Conservation (phyloP, 192 early-diverging fungal species). For the Geosiphon pyriformis region DNA sequence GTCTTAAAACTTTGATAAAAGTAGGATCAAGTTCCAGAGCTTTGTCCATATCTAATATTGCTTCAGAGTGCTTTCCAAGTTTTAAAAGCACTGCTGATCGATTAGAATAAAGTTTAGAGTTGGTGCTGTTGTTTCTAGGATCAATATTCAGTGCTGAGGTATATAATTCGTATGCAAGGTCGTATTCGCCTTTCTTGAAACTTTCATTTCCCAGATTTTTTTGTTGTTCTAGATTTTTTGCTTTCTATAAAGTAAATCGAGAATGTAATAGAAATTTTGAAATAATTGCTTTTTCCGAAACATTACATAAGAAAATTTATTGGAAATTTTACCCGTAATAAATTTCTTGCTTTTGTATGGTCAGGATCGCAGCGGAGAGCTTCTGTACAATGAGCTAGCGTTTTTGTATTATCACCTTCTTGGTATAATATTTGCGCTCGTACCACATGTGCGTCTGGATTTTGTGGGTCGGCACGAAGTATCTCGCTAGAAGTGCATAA, state of each 20-base stretch:
- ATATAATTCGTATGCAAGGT: constrained; percentile 65
- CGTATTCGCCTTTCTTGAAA: constrained; percentile 52
- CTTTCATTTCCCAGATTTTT: constrained; percentile 73
- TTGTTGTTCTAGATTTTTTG: constrained; percentile 55
- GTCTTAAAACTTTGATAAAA: constrained; percentile 71
- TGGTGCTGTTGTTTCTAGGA: constrained; percentile 52
- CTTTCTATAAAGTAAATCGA: constrained; percentile 40
- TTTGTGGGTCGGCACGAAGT: constrained; percentile 55
- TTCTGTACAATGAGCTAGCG: constrained; percentile 46
- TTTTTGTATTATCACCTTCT: constrained; percentile 57
- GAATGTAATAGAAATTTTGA: too few relatives aligned
- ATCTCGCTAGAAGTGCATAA: constrained; percentile 39
- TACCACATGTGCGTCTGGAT: constrained; percentile 65
- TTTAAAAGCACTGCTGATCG: constrained; percentile 68
- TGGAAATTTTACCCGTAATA: constrained; percentile 45
- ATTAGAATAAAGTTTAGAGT: constrained; percentile 70
- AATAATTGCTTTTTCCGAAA: too few relatives aligned
- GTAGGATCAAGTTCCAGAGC: constrained; percentile 58
- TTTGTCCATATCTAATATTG: constrained; percentile 56
- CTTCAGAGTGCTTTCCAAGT: constrained; percentile 50
- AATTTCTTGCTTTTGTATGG: constrained; percentile 55
- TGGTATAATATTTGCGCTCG: constrained; percentile 65
- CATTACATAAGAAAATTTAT: too few relatives aligned
- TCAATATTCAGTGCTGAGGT: constrained; percentile 62
- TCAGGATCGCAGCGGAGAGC: constrained; percentile 77